Evolutionary conservation across 148 eudicot species (phyloP).

Genomic region (Vaccinium corymbosum): DNA sequence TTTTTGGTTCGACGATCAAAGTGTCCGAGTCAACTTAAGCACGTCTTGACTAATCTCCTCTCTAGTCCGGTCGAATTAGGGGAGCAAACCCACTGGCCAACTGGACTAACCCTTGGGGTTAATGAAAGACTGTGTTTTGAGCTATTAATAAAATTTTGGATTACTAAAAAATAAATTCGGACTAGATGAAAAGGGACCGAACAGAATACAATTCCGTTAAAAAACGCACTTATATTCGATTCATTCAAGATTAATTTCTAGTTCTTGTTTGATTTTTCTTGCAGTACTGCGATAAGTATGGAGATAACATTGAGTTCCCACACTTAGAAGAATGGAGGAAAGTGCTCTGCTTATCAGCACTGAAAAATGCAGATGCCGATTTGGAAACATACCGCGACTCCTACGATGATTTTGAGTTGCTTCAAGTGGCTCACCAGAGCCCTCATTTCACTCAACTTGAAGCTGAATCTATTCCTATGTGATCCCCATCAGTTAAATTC

Average conservation of each 20-base stretch:
- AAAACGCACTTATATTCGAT: neutral
- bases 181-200: too few relatives aligned
- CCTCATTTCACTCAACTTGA: constrained; percentile 65
- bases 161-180: neutral
- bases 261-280: constrained; percentile 6
- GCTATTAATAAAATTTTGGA: too few relatives aligned
- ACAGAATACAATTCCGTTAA: neutral
- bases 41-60: too few relatives aligned
- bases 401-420: constrained; percentile 58
- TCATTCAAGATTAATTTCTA: neutral
- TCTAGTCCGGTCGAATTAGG: too few relatives aligned
- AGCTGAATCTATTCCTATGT: constrained; percentile 18
- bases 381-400: constrained; percentile 66
- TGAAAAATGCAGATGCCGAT: constrained; percentile 45
- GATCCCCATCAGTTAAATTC: neutral
- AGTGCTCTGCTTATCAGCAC: constrained; percentile 46
- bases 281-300: constrained; percentile 73
- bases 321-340: constrained; percentile 78
- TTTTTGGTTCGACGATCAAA: too few relatives aligned
- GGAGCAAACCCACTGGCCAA: too few relatives aligned
- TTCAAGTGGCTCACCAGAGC: constrained; percentile 66
- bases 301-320: constrained; percentile 52
- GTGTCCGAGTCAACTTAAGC: too few relatives aligned
- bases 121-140: neutral
- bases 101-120: too few relatives aligned